Evolutionary conservation across 2,329 filamentous ascomycete species (phyloP).

Genomic region (Phyllosticta citriasiana): DNA sequence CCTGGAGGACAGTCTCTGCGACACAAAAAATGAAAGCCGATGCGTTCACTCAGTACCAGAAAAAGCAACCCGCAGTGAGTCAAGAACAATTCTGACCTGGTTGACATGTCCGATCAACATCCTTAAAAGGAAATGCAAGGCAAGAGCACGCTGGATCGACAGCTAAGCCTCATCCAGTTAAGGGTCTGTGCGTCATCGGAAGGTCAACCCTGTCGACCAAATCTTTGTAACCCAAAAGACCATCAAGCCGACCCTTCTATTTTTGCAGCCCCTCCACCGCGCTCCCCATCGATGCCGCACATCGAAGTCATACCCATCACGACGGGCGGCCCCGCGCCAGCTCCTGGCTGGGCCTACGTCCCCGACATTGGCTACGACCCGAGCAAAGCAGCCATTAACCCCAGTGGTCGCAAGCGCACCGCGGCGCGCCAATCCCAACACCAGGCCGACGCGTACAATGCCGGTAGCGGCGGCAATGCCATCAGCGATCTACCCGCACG

Average conservation of each 20-base stretch:
- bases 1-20: no score
- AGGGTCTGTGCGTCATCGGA: no score
- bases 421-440: conserved; percentile 28
- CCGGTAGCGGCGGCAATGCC: conserved; percentile 19
- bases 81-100: no score
- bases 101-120: no score
- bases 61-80: no score
- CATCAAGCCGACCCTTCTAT: not conserved
- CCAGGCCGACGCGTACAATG: conserved; percentile 35
- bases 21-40: no score
- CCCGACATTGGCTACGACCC: conserved; percentile 58
- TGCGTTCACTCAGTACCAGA: no score
- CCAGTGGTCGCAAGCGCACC: conserved; percentile 57
- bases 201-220: not conserved
- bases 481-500: conserved; percentile 44
- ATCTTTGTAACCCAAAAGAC: not conserved
- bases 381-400: conserved; percentile 42
- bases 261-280: not conserved
- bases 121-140: no score
- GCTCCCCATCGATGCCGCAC: conserved; percentile 45
- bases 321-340: conserved; percentile 50
- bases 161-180: no score
- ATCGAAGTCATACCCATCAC: conserved; percentile 71
- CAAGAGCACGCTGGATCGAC: no score
- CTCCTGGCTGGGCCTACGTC: conserved; percentile 89